Conservation (phyloP, 2,329 filamentous ascomycete species). For the Juglanconis juglandina region DNA sequence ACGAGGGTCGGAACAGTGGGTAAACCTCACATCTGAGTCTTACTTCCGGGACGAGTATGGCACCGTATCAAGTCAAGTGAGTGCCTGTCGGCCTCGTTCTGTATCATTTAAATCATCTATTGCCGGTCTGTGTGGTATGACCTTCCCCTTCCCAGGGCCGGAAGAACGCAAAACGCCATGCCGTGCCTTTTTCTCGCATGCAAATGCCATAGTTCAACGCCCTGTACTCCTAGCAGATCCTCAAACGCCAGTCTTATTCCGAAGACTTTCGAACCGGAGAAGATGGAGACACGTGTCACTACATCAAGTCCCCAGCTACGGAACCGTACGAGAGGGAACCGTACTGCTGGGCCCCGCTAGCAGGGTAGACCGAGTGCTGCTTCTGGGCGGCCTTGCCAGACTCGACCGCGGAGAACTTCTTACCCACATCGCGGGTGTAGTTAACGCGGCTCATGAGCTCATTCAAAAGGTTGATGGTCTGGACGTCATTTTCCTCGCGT, state of each 20-base stretch:
- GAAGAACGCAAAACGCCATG: constrained; percentile 15
- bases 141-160: constrained; percentile 2
- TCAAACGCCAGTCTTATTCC: constrained; percentile 14
- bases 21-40: too few species aligned
- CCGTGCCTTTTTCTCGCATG: constrained; percentile 6
- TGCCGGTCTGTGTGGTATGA: constrained; percentile 9
- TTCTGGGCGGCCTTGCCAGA: constrained; percentile 25
- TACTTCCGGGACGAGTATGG: neutral
- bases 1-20: neutral
- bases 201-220: constrained; percentile 11
- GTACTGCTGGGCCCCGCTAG: constrained; percentile 18
- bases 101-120: neutral
- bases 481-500: constrained; percentile 79
- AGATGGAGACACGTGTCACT: neutral
- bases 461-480: constrained; percentile 72
- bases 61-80: neutral
- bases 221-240: neutral
- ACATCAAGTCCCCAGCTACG: constrained; percentile 15
- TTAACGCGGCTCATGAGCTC: constrained; percentile 70
- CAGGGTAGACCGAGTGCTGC: constrained; percentile 20
- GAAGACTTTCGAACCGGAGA: neutral
- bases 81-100: neutral
- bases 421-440: constrained; percentile 69
- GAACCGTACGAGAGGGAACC: constrained; percentile 1
- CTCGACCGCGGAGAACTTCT: constrained; percentile 66